Conservation (phyloP, 441 rosid genomes). For the Populus trichocarpa region DNA sequence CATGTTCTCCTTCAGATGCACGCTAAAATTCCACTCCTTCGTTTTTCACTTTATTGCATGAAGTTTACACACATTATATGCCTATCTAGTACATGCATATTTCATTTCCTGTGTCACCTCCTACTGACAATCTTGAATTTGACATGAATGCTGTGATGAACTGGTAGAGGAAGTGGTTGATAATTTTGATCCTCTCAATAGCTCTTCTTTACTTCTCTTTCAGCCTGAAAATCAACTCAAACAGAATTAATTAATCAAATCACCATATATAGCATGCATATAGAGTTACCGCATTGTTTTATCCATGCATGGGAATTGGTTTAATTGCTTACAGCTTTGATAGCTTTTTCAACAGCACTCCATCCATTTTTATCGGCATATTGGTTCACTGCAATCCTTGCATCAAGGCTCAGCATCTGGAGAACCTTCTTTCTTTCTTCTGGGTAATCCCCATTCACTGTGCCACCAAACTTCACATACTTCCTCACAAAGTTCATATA, state of each 20-base stretch:
- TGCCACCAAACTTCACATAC: slow-evolving; percentile 56
- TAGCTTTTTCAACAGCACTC: slow-evolving; percentile 66
- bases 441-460: slow-evolving; percentile 37
- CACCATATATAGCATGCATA: background rate
- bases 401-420: slow-evolving; percentile 88
- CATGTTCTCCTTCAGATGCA: background rate
- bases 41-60: too few species aligned
- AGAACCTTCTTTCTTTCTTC: slow-evolving; percentile 61
- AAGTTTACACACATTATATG: too few species aligned
- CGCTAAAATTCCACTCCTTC: too few species aligned
- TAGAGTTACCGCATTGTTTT: background rate
- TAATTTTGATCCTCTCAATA: slow-evolving; percentile 1
- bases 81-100: too few species aligned
- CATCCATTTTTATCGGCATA: slow-evolving; percentile 73
- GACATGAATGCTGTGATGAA: background rate
- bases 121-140: background rate
- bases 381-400: slow-evolving; percentile 64
- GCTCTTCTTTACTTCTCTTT: slow-evolving; percentile 64
- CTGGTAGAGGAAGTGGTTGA: background rate
- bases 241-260: background rate
- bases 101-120: too few species aligned
- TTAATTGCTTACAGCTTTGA: slow-evolving; percentile 55
- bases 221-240: slow-evolving; percentile 49
- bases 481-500: slow-evolving; percentile 71
- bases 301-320: background rate